Percentiles rank a stretch among this genome's conserved stretches.
Conservation (phyloP, 495 filamentous ascomycete genomes). For the Neurospora sp. region DNA sequence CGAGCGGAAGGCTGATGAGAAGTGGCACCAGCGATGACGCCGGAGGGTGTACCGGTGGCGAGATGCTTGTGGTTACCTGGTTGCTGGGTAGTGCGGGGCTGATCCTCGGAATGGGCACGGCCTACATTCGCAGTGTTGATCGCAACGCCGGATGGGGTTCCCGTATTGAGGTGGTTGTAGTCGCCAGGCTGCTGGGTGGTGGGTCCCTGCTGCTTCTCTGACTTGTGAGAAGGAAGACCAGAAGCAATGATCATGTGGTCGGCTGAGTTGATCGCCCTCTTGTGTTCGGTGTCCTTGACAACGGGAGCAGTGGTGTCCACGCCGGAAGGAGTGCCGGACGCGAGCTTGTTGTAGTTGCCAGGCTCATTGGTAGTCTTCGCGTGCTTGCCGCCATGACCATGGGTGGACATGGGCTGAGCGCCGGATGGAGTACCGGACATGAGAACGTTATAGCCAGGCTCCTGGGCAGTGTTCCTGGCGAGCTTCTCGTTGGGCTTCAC, state of each 20-base stretch:
- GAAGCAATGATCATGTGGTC: background rate
- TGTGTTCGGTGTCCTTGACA: background rate
- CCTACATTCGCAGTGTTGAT: background rate
- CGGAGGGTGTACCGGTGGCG: background rate
- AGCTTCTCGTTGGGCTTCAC: background rate
- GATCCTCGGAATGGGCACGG: background rate
- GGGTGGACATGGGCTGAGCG: background rate
- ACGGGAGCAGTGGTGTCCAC: background rate
- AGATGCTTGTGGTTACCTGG: background rate
- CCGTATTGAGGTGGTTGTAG: slow-evolving; percentile 22
- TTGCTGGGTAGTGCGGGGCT: background rate
- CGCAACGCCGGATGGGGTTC: slow-evolving; percentile 23
- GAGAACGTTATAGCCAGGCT: background rate
- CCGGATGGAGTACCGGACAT: background rate
- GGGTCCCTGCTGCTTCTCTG: background rate
- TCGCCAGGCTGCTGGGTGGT: slow-evolving; percentile 3
- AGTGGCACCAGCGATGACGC: background rate
- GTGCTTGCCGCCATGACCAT: background rate
- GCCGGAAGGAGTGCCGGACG: slow-evolving; percentile 16
- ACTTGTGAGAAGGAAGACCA: background rate
- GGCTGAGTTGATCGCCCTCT: background rate
- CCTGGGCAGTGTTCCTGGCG: background rate
- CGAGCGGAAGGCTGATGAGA: background rate
- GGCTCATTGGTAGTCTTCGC: slow-evolving; percentile 2
- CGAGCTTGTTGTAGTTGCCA: slow-evolving; percentile 13